phyloP scores from a whole-genome alignment of 371 early-diverging fungal species.

The Mucor circinelloides region DNA sequence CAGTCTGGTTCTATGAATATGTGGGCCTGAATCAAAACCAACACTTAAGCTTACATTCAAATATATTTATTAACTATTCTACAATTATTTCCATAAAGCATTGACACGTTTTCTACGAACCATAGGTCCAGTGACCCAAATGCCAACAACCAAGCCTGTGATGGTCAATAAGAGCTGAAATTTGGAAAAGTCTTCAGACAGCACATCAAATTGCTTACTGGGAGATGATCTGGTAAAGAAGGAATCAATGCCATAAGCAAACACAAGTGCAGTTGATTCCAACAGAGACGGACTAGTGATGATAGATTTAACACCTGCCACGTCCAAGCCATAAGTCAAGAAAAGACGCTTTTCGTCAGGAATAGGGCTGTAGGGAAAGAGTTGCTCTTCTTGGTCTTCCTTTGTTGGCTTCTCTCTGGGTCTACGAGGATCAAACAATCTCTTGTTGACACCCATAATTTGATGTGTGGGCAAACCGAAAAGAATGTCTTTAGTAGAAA shows the following conservation, averaged over 20 bases:
- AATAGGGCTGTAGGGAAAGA: constrained; percentile 77
- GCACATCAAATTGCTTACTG: constrained; percentile 88
- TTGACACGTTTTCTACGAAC: constrained; percentile 67
- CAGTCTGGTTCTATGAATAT: too few relatives aligned
- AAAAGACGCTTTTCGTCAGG: constrained; percentile 75
- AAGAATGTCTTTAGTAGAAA: constrained; percentile 85
- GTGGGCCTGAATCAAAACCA: too few relatives aligned
- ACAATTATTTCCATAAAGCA: constrained; percentile 59
- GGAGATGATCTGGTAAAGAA: constrained; percentile 85
- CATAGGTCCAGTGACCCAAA: constrained; percentile 71
- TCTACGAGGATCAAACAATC: constrained; percentile 86
- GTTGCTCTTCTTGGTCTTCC: constrained; percentile 80
- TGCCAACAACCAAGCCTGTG: constrained; percentile 69
- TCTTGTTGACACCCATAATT: constrained; percentile 76
- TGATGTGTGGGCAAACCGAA: constrained; percentile 75
- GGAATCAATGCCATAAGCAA: constrained; percentile 86
- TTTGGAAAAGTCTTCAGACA: constrained; percentile 91
- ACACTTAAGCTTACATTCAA: background rate
- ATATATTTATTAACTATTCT: background rate
- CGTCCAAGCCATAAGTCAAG: constrained; percentile 71
- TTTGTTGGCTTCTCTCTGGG: constrained; percentile 64
- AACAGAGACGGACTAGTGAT: constrained; percentile 74
- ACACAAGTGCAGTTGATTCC: constrained; percentile 93
- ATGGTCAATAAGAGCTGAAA: constrained; percentile 80
- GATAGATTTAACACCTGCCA: constrained; percentile 71